These are phyloP conservation scores for Fusarium odoratissimum DNA, from an alignment of 2,329 filamentous ascomycete genomes.

Conservation along the genomic window DNA sequence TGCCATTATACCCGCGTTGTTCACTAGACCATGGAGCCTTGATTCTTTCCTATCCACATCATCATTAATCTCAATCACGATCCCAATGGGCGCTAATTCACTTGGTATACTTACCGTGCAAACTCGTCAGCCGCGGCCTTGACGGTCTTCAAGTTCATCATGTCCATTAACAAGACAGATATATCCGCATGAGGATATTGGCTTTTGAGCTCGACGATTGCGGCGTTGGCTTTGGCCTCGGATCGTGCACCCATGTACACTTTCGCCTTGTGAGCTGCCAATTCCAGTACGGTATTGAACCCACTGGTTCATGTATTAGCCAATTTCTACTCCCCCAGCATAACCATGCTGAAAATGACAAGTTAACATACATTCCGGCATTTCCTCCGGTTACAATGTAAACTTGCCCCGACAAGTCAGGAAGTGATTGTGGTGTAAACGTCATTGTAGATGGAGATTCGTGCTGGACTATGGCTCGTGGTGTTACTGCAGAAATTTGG, in stretches of 20 bases:
- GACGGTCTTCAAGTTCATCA: background rate
- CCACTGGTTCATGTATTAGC: background rate
- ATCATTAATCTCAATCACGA: background rate
- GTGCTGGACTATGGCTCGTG: background rate
- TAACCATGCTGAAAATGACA: background rate
- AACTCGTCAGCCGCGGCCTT: background rate
- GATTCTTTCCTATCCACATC: background rate
- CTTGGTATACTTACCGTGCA: background rate
- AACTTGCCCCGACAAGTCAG: background rate
- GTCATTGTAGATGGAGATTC: background rate
- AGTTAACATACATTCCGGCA: background rate
- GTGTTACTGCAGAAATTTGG: background rate
- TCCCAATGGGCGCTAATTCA: background rate
- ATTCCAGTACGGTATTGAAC: background rate
- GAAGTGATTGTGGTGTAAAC: slow-evolving; percentile 2
- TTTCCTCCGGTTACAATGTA: slow-evolving; percentile 9
- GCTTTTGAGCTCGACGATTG: background rate
- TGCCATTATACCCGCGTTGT: slow-evolving; percentile 28
- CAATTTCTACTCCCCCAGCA: background rate
- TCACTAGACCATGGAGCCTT: background rate
- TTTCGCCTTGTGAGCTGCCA: slow-evolving; percentile 8
- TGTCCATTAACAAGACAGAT: slow-evolving; percentile 5
- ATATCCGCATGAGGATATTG: background rate
- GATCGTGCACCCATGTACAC: slow-evolving; percentile 16
- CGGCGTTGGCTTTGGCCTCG: background rate